phyloP scores from a whole-genome alignment of 2,329 filamentous ascomycete genomes.

The Hymenoscyphus fructigenus region DNA sequence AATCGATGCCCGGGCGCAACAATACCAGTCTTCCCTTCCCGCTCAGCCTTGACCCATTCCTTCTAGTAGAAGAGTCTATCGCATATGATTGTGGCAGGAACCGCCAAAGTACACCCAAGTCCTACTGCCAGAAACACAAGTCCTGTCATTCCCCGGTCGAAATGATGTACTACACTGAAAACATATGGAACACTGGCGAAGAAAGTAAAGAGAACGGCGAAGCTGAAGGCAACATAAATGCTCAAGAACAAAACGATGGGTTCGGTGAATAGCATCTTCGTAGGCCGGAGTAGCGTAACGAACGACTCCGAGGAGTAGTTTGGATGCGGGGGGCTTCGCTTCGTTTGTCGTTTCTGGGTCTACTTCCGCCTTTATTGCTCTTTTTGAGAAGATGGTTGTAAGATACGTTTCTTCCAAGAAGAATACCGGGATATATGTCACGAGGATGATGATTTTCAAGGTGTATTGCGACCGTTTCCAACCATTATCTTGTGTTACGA shows the following conservation, averaged over 20 bases:
- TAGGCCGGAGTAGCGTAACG: conserved; percentile 37
- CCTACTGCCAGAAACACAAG: conserved; percentile 22
- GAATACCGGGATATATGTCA: conserved; percentile 13
- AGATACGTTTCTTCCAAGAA: conserved; percentile 12
- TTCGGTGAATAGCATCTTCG: conserved; percentile 60
- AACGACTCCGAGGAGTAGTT: conserved; percentile 14
- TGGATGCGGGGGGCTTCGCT: conserved; percentile 12
- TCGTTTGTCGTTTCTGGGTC: not conserved
- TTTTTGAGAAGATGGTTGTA: not conserved
- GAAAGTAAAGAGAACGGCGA: conserved; percentile 53
- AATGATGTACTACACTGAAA: conserved; percentile 46
- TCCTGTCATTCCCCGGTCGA: conserved; percentile 33
- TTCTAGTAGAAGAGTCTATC: conserved; percentile 43
- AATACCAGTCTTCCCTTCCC: not conserved
- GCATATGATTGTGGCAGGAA: conserved; percentile 40
- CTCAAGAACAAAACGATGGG: conserved; percentile 59
- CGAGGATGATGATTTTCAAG: conserved; percentile 16
- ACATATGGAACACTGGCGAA: conserved; percentile 51
- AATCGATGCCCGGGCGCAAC: conserved; percentile 54
- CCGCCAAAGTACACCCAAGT: conserved; percentile 15
- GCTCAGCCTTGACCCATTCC: not conserved
- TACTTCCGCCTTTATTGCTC: not conserved
- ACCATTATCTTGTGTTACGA: conserved; percentile 19
- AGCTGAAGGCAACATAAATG: conserved; percentile 50
- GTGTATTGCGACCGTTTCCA: conserved; percentile 26